phyloP scores from a whole-genome alignment of 805 yeast species.

The Cyberlindnera sargentensis region DNA sequence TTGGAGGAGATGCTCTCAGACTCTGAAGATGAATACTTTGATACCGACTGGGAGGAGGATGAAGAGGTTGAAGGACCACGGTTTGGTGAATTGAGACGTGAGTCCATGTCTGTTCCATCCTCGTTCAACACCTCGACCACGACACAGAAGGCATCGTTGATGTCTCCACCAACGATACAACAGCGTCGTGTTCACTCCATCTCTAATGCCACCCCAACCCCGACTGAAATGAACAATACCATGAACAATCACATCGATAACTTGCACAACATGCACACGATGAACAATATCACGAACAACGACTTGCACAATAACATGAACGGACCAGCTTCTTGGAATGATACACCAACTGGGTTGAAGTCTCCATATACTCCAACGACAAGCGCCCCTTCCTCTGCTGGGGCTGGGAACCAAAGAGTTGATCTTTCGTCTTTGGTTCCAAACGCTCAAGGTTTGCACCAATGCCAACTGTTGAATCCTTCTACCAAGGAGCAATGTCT shows the following conservation, averaged over 20 bases:
- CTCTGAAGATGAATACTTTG: conserved; percentile 26
- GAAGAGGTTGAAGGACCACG: conserved; percentile 7
- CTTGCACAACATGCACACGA: too few relatives aligned
- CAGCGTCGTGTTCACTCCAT: background rate
- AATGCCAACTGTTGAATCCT: conserved; percentile 55
- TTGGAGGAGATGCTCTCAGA: conserved; percentile 3
- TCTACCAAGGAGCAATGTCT: conserved; percentile 57
- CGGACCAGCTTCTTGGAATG: too few relatives aligned
- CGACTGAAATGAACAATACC: too few relatives aligned
- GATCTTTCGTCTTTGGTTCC: background rate
- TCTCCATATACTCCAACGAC: background rate
- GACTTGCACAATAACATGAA: too few relatives aligned
- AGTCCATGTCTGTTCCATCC: conserved; percentile 1
- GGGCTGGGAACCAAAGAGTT: background rate
- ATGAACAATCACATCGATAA: background rate
- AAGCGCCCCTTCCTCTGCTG: background rate
- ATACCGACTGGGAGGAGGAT: conserved; percentile 18
- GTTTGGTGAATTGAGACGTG: conserved; percentile 2
- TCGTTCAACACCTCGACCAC: background rate
- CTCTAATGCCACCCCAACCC: background rate
- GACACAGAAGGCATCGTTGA: background rate
- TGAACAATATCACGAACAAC: too few relatives aligned
- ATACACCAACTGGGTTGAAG: background rate
- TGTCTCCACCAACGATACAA: background rate
- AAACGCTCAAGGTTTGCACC: conserved; percentile 25